phyloP scores from a whole-genome alignment of 2,329 filamentous ascomycete genomes.

The Fusarium compactum region DNA sequence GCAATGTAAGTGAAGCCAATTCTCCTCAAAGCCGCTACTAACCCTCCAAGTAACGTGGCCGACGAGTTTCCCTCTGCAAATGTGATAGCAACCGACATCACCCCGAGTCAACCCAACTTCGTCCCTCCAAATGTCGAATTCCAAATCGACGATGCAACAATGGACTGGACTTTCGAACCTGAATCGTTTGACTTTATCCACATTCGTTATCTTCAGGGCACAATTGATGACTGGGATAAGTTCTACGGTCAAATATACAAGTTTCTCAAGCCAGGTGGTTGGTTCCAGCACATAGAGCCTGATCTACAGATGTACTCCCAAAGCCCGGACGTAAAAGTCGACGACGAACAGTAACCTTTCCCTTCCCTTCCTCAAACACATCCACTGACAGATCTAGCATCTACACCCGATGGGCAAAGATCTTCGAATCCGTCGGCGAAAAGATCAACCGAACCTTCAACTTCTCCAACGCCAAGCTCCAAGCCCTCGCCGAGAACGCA shows the following conservation, averaged over 20 bases:
- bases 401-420: conserved; percentile 33
- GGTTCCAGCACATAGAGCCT: conserved; percentile 46
- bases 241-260: conserved; percentile 36
- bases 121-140: conserved; percentile 54
- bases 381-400: conserved; percentile 5
- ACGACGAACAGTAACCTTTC: conserved; percentile 29
- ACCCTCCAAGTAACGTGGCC: conserved; percentile 20
- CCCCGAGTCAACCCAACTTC: conserved; percentile 39
- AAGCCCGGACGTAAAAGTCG: conserved; percentile 11
- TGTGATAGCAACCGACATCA: conserved; percentile 40
- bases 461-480: conserved; percentile 35
- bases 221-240: conserved; percentile 48
- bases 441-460: conserved; percentile 36
- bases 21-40: accelerated
- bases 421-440: conserved; percentile 31
- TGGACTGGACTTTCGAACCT: conserved; percentile 58
- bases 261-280: conserved; percentile 42
- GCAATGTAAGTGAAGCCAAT: conserved; percentile 23
- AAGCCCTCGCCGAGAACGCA: conserved; percentile 26
- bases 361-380: accelerated
- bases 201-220: conserved; percentile 48
- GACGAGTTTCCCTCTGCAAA: conserved; percentile 41
- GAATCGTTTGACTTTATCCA: conserved; percentile 51
- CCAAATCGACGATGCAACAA: conserved; percentile 53
- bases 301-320: conserved; percentile 38